A percentile compares a stretch with the other conserved stretches of the same genome.
Evolutionary conservation across 495 filamentous ascomycete species (phyloP).

Genomic region (Penicillium paxilli): DNA sequence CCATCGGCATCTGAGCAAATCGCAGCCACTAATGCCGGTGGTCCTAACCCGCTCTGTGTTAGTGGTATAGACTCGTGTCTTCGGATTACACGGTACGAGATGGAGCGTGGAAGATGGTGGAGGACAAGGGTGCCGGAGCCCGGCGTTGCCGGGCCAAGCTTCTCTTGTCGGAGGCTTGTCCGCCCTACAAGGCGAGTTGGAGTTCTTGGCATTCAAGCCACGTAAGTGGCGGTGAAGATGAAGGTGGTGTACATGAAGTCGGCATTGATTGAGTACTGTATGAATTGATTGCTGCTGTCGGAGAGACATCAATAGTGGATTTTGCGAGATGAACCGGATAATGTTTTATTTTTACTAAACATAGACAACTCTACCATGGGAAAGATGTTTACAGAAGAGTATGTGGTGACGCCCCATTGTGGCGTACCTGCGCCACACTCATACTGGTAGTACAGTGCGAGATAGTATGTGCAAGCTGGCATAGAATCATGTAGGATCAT

Average conservation of each 20-base stretch:
- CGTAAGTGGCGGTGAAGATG: slow-evolving; percentile 22
- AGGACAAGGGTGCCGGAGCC: not conserved
- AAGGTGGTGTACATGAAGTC: not conserved
- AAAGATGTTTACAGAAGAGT: too few relatives aligned
- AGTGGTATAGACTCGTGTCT: slow-evolving; percentile 1
- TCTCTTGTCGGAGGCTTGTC: slow-evolving; percentile 33
- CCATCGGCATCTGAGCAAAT: slow-evolving; percentile 11
- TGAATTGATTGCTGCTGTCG: not conserved
- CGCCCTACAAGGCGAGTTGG: slow-evolving; percentile 17
- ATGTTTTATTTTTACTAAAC: too few relatives aligned
- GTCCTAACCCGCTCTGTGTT: not conserved
- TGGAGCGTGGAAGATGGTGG: not conserved
- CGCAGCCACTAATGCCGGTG: not conserved
- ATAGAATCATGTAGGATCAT: too few relatives aligned
- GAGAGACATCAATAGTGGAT: not conserved
- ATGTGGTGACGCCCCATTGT: too few relatives aligned
- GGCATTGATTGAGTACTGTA: not conserved
- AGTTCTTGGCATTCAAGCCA: slow-evolving; percentile 13
- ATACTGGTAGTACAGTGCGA: too few relatives aligned
- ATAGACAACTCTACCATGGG: too few relatives aligned
- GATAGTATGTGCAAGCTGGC: too few relatives aligned
- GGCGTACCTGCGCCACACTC: too few relatives aligned
- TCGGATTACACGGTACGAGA: slow-evolving; percentile 8
- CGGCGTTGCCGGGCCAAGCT: slow-evolving; percentile 30
- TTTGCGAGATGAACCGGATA: too few relatives aligned